These are phyloP conservation scores for Lactarius deliciosus DNA, from an alignment of 768 basidiomycete genomes.

Conservation along the genomic window DNA sequence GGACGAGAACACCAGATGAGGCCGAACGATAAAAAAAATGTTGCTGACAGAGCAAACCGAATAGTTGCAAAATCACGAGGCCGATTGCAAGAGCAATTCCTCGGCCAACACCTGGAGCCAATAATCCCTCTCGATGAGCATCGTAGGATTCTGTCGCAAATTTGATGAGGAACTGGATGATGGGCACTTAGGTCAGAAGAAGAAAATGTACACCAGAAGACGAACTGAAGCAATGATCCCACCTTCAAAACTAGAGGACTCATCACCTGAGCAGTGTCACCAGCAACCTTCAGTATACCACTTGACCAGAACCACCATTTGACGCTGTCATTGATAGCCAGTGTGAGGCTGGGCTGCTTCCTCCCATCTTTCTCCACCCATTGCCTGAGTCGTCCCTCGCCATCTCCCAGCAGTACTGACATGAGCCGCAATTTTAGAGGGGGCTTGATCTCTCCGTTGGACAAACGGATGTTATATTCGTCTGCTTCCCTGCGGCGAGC, in stretches of 20 bases:
- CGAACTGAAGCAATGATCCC: slow-evolving; percentile 17
- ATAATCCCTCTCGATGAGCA: slow-evolving; percentile 32
- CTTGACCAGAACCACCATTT: slow-evolving; percentile 78
- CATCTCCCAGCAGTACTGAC: slow-evolving; percentile 60
- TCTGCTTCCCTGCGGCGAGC: slow-evolving; percentile 53
- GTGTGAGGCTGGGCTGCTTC: slow-evolving; percentile 58
- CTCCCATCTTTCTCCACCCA: slow-evolving; percentile 68
- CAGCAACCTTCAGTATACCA: slow-evolving; percentile 55
- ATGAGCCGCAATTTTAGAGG: slow-evolving; percentile 47
- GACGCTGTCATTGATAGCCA: slow-evolving; percentile 75
- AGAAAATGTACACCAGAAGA: not conserved
- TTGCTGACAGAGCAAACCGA: slow-evolving; percentile 65
- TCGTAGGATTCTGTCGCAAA: slow-evolving; percentile 65
- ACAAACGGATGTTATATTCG: slow-evolving; percentile 70
- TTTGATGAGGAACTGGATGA: slow-evolving; percentile 58
- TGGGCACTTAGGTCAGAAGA: not conserved
- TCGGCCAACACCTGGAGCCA: slow-evolving; percentile 45
- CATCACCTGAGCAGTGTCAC: slow-evolving; percentile 70
- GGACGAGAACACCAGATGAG: slow-evolving; percentile 74
- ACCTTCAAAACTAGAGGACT: slow-evolving; percentile 80
- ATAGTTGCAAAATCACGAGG: slow-evolving; percentile 66
- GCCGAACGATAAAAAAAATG: slow-evolving; percentile 82
- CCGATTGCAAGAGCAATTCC: slow-evolving; percentile 77
- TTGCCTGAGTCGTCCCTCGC: slow-evolving; percentile 53
- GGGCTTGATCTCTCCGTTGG: slow-evolving; percentile 61